Percentiles rank a stretch among this genome's conserved stretches.
phyloP scores from a whole-genome alignment of 2,329 filamentous ascomycete genomes.

The Penicillium frequentans region DNA sequence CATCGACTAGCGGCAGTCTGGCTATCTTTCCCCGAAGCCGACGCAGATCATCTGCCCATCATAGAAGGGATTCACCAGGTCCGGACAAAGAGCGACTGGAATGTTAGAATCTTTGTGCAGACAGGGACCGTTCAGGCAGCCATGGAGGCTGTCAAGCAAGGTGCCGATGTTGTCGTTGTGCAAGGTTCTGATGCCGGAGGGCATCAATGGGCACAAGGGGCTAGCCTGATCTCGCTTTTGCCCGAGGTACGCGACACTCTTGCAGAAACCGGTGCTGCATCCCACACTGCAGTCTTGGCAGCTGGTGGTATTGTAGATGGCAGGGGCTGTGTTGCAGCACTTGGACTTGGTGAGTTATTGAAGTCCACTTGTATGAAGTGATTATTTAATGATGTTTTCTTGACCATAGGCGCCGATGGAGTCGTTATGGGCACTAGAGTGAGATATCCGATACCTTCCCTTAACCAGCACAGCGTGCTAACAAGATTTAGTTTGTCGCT shows the following conservation, averaged over 20 bases:
- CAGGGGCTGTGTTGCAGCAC: conserved; percentile 55
- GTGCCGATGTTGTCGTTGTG: conserved; percentile 60
- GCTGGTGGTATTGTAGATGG: conserved; percentile 62
- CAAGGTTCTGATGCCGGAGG: conserved; percentile 67
- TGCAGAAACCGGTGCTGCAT: conserved; percentile 16
- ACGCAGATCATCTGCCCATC: conserved; percentile 35
- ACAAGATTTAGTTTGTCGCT: conserved; percentile 43
- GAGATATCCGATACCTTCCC: not conserved
- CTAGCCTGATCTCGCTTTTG: conserved; percentile 57
- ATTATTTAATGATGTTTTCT: not conserved
- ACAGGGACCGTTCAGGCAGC: conserved; percentile 61
- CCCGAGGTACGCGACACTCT: conserved; percentile 58
- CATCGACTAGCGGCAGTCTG: conserved; percentile 62
- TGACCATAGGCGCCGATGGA: conserved; percentile 18
- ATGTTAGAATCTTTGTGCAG: conserved; percentile 59
- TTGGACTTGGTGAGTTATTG: conserved; percentile 50
- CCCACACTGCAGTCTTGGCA: conserved; percentile 49
- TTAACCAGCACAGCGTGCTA: conserved; percentile 16
- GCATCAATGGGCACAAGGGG: conserved; percentile 58
- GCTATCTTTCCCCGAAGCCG: conserved; percentile 61
- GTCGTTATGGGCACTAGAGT: conserved; percentile 23
- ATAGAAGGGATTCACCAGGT: conserved; percentile 30
- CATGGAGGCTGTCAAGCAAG: conserved; percentile 48
- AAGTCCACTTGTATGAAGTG: not conserved
- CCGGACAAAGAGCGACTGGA: conserved; percentile 31